phyloP scores from a whole-genome alignment of 768 basidiomycete species.

The Trametes gibbosa region DNA sequence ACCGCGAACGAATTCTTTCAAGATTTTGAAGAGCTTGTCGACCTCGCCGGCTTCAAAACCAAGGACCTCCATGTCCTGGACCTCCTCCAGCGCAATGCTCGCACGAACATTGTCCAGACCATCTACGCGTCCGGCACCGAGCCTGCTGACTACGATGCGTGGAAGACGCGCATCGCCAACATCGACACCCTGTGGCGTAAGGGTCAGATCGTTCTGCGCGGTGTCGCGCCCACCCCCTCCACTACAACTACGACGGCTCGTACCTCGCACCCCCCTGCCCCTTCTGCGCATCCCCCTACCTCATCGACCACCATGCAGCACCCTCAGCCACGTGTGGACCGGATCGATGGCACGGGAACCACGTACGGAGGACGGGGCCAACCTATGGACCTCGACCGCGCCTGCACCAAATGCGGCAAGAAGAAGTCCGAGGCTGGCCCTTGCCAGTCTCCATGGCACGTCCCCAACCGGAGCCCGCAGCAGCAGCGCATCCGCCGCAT shows the following conservation, averaged over 20 bases:
- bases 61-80: background rate
- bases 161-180: background rate
- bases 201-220: too few species aligned
- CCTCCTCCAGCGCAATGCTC: background rate
- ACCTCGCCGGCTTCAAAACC: background rate
- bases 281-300: background rate
- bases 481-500: background rate
- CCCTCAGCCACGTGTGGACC: too few species aligned
- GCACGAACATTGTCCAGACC: too few species aligned
- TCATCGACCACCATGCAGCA: too few species aligned
- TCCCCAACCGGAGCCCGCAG: background rate
- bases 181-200: background rate
- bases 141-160: background rate
- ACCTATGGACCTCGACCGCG: conserved; percentile 19
- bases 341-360: background rate
- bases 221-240: background rate
- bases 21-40: background rate
- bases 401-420: background rate
- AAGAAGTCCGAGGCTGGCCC: conserved; percentile 9
- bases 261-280: background rate
- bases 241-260: background rate
- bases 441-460: conserved; percentile 3
- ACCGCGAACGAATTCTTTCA: conserved; percentile 2
- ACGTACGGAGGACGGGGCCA: conserved; percentile 18
- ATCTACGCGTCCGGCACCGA: too few species aligned